A percentile compares a stretch with the other conserved stretches of the same genome.
phyloP scores from a whole-genome alignment of 2,329 filamentous ascomycete species.

The Periconia digitata region DNA sequence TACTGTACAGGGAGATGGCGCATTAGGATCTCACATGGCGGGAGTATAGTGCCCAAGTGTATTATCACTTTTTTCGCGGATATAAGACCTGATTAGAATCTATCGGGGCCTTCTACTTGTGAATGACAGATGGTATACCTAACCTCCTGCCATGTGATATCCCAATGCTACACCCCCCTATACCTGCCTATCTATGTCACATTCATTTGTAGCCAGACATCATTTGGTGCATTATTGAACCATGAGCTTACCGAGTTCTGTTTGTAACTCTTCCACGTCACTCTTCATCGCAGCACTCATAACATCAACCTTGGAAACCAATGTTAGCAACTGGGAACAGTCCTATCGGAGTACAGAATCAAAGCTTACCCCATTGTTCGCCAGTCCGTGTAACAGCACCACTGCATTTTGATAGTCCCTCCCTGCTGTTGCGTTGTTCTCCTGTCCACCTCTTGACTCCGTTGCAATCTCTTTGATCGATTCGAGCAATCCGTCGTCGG shows the following conservation, averaged over 20 bases:
- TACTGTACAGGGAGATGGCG: no score
- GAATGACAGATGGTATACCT: no score
- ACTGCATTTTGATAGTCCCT: constrained; percentile 40
- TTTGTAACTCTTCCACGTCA: constrained; percentile 24
- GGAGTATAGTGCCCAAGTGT: no score
- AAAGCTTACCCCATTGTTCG: constrained; percentile 34
- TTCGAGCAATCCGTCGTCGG: constrained; percentile 30
- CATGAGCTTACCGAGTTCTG: constrained; percentile 24
- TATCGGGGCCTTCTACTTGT: no score
- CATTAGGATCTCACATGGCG: no score
- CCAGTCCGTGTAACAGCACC: constrained; percentile 37
- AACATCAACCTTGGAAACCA: constrained; percentile 17
- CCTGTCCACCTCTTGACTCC: constrained; percentile 23
- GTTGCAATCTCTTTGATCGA: constrained; percentile 37
- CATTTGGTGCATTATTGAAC: constrained; percentile 9
- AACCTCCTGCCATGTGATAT: no score
- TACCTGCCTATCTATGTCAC: background rate
- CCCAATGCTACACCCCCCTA: no score
- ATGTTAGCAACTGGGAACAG: constrained; percentile 20
- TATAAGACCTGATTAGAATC: no score
- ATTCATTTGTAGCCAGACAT: background rate
- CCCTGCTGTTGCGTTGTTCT: constrained; percentile 22
- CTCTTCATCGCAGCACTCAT: constrained; percentile 26
- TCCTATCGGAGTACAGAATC: background rate
- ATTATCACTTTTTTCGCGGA: no score